These are phyloP conservation scores for Talaromyces stipitatus DNA, from an alignment of 495 filamentous ascomycete species.

Conservation along the genomic window DNA sequence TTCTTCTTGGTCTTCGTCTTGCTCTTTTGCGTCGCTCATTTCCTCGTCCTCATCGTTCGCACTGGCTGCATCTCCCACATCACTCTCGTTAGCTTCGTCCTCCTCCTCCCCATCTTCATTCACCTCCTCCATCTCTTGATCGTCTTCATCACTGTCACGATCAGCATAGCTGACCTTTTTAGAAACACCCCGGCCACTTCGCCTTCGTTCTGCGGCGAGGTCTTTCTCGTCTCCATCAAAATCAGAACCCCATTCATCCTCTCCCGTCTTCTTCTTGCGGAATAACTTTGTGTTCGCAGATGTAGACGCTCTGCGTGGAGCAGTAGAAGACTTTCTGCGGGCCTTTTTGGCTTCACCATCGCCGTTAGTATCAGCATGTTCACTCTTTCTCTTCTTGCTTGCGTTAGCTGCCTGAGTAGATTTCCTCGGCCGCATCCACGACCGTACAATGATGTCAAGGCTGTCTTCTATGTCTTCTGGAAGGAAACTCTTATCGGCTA, in stretches of 20 bases:
- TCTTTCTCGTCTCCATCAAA: constrained; percentile 17
- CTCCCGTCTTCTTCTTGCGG: constrained; percentile 28
- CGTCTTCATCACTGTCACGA: constrained; percentile 49
- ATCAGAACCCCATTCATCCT: constrained; percentile 38
- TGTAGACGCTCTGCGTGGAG: constrained; percentile 25
- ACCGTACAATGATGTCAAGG: constrained; percentile 57
- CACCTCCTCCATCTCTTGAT: constrained; percentile 44
- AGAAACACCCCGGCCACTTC: constrained; percentile 29
- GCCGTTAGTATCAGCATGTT: constrained; percentile 19
- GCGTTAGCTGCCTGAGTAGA: constrained; percentile 18
- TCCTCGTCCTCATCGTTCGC: constrained; percentile 15
- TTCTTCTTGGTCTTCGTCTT: constrained; percentile 12
- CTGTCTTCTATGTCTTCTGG: constrained; percentile 74
- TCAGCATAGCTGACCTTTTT: constrained; percentile 46
- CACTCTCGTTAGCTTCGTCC: constrained; percentile 17
- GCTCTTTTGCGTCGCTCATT: constrained; percentile 12
- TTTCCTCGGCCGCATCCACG: constrained; percentile 32
- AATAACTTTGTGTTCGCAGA: constrained; percentile 30
- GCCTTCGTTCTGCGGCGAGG: constrained; percentile 25
- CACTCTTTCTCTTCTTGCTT: constrained; percentile 43
- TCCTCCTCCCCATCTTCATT: constrained; percentile 19
- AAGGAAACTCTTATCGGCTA: constrained; percentile 75
- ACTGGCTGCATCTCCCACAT: constrained; percentile 17
- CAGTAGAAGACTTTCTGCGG: constrained; percentile 25
- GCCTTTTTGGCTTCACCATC: constrained; percentile 34